Percentiles rank a stretch among this genome's conserved stretches.
Evolutionary conservation across 495 filamentous ascomycete species (phyloP).

Genomic region (Daldinia caldariorum): DNA sequence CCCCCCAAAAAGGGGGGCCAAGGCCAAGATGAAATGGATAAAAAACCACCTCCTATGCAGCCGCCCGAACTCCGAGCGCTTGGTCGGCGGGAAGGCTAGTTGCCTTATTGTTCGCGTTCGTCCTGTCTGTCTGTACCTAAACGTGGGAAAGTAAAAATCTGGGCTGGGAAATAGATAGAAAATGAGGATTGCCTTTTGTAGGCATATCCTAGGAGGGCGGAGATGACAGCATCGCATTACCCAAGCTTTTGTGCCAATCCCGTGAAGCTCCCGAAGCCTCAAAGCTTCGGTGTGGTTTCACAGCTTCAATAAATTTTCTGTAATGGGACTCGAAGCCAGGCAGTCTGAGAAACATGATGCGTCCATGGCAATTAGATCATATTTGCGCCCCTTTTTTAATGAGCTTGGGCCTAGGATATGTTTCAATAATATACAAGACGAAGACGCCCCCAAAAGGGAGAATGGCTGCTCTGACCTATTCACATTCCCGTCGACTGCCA

Average conservation of each 20-base stretch:
- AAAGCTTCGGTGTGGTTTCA: slow-evolving; percentile 31
- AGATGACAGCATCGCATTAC: slow-evolving; percentile 16
- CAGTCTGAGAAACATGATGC: background rate
- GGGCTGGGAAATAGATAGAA: background rate
- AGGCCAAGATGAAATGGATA: slow-evolving; percentile 6
- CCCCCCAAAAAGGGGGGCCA: slow-evolving; percentile 6
- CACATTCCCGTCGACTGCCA: slow-evolving; percentile 27
- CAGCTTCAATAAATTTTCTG: slow-evolving; percentile 31
- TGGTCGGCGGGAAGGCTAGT: slow-evolving; percentile 14
- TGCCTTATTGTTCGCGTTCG: slow-evolving; percentile 12
- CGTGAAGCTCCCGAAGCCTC: slow-evolving; percentile 2
- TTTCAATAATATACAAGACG: slow-evolving; percentile 50
- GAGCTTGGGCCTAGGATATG: slow-evolving; percentile 29
- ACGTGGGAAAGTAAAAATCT: slow-evolving; percentile 3
- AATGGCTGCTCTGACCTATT: slow-evolving; percentile 36
- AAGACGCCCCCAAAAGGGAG: slow-evolving; percentile 25
- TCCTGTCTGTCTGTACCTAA: background rate
- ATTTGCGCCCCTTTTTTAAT: slow-evolving; percentile 38
- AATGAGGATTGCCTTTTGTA: slow-evolving; percentile 7
- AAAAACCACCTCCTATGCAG: slow-evolving; percentile 18
- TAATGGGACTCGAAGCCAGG: slow-evolving; percentile 16
- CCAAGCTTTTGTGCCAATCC: slow-evolving; percentile 2
- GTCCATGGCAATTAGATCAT: slow-evolving; percentile 40
- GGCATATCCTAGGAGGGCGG: slow-evolving; percentile 9
- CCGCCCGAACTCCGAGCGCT: slow-evolving; percentile 38